These are phyloP conservation scores for Stagonosporopsis vannaccii DNA, from an alignment of 2,329 filamentous ascomycete species.

Conservation along the genomic window DNA sequence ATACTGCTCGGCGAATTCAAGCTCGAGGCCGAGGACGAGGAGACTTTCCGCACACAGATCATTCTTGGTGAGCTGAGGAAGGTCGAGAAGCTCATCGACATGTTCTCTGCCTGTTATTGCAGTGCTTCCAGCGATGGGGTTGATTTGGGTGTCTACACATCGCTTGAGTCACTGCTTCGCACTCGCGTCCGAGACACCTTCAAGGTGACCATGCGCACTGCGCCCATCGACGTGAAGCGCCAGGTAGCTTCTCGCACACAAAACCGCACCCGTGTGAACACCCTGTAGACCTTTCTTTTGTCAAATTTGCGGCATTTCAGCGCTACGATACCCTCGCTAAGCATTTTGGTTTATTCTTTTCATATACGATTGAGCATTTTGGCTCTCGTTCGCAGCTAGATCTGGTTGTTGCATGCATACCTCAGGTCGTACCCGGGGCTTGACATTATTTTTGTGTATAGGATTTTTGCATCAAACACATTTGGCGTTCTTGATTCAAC, in stretches of 20 bases:
- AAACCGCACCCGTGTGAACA: constrained; percentile 39
- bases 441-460: not conserved
- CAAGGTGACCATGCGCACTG: constrained; percentile 46
- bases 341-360: not conserved
- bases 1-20: constrained; percentile 35
- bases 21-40: constrained; percentile 39
- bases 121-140: constrained; percentile 37
- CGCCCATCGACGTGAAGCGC: constrained; percentile 45
- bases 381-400: constrained; percentile 12
- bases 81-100: constrained; percentile 49
- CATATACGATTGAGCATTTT: constrained; percentile 1
- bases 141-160: constrained; percentile 39
- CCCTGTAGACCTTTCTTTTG: constrained; percentile 25
- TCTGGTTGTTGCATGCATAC: not conserved
- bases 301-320: constrained; percentile 13
- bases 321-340: constrained; percentile 17
- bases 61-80: constrained; percentile 45
- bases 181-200: constrained; percentile 48
- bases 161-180: constrained; percentile 42
- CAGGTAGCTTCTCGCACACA: constrained; percentile 42
- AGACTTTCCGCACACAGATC: constrained; percentile 41
- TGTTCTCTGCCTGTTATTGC: constrained; percentile 47
- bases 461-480: not conserved
- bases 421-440: not conserved
- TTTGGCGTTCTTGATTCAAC: not conserved